Conservation (phyloP, 768 basidiomycete species). For the Podaxis sp. region DNA sequence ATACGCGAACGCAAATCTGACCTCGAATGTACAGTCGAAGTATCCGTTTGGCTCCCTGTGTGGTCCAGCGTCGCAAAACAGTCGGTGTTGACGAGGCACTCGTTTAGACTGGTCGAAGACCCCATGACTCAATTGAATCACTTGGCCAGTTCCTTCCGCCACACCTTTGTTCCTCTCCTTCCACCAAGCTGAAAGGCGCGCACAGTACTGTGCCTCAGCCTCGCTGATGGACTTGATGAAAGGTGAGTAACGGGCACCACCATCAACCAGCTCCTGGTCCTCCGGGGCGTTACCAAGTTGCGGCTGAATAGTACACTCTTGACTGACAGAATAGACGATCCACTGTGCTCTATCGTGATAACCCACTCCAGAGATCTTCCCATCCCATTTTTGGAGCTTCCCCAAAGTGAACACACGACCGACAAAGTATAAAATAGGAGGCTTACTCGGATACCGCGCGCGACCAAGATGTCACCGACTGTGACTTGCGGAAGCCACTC, state of each 20-base stretch:
- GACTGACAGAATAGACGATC: not conserved
- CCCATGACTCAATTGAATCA: not conserved
- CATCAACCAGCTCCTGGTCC: not conserved
- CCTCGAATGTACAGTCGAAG: conserved; percentile 66
- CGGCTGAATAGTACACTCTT: not conserved
- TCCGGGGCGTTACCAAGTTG: not conserved
- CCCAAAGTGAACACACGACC: not conserved
- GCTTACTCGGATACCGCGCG: not conserved
- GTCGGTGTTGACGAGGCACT: conserved; percentile 31
- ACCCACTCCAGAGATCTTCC: conserved; percentile 2
- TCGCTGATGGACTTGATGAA: not conserved
- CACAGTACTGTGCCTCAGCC: conserved; percentile 9
- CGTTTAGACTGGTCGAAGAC: not conserved
- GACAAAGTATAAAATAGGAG: not conserved
- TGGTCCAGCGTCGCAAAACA: conserved; percentile 50
- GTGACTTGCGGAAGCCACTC: conserved; percentile 9
- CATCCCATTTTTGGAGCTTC: not conserved
- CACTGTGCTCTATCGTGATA: conserved; percentile 1
- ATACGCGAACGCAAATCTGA: conserved; percentile 18
- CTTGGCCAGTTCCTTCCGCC: conserved; percentile 3
- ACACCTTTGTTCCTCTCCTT: not conserved
- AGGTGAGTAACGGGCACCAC: conserved; percentile 1
- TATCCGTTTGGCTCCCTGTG: conserved; percentile 43
- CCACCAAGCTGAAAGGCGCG: conserved; percentile 11
- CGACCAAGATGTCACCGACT: conserved; percentile 2